A percentile compares a stretch with the other conserved stretches of the same genome.
Conservation (phyloP, 345 rosid species). For the Hypericum androsaemum region DNA sequence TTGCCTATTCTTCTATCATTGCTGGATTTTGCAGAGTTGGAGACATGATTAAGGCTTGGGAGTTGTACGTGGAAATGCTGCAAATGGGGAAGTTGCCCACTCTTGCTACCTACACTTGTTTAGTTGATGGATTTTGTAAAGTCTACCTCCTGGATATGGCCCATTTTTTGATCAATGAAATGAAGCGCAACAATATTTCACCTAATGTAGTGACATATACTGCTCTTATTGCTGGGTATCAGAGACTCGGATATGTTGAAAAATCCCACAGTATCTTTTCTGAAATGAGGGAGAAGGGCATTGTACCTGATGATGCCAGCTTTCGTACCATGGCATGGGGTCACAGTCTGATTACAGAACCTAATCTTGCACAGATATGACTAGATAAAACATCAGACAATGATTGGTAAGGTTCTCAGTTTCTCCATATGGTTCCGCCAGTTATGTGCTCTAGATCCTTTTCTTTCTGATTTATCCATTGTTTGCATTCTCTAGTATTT, state of each 20-base stretch:
- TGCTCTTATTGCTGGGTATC: slow-evolving; percentile 31
- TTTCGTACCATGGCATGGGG: background rate
- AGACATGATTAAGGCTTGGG: slow-evolving; percentile 34
- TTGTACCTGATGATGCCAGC: slow-evolving; percentile 23
- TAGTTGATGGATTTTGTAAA: slow-evolving; percentile 41
- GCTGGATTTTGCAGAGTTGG: slow-evolving; percentile 36
- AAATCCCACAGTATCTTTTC: slow-evolving; percentile 25
- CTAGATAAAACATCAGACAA: no score
- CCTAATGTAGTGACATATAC: slow-evolving; percentile 39
- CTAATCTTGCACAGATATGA: no score
- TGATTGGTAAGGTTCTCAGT: no score
- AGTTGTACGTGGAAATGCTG: slow-evolving; percentile 24
- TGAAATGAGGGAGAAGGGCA: slow-evolving; percentile 35
- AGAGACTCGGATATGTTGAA: slow-evolving; percentile 18
- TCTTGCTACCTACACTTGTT: slow-evolving; percentile 38
- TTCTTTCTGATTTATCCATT: no score
- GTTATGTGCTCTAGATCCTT: no score
- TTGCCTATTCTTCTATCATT: slow-evolving; percentile 35
- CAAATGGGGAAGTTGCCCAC: slow-evolving; percentile 23
- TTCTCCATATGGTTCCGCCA: no score
- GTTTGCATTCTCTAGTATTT: no score
- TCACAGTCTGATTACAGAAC: background rate
- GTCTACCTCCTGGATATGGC: slow-evolving; percentile 35
- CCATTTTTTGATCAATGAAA: slow-evolving; percentile 24
- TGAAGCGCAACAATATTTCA: slow-evolving; percentile 24